Conservation (phyloP, 306 rosid genomes). For the Lablab purpureus region DNA sequence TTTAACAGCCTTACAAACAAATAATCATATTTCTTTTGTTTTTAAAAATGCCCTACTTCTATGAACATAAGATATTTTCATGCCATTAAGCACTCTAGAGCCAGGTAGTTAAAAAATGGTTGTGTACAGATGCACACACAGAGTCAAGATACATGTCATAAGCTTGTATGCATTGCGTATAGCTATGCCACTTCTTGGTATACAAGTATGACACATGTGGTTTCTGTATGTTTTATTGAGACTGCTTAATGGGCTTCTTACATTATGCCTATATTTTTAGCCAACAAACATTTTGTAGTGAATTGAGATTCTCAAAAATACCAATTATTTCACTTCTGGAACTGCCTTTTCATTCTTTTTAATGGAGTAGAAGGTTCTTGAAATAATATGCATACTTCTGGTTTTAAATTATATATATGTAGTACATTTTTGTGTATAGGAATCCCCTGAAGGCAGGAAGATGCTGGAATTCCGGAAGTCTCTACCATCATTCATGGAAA, state of each 20-base stretch:
- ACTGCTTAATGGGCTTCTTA: conserved; percentile 19
- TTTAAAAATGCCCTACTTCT: neutral
- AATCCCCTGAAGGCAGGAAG: conserved; percentile 82
- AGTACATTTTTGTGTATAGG: conserved; percentile 53
- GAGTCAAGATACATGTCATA: neutral
- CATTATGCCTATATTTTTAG: neutral
- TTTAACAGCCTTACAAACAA: neutral
- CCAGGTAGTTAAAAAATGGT: conserved; percentile 12
- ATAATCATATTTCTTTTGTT: neutral
- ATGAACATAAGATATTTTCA: conserved; percentile 6
- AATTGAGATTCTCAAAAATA: conserved; percentile 35
- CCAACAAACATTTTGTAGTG: neutral
- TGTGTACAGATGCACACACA: conserved; percentile 4
- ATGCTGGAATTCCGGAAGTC: conserved; percentile 81
- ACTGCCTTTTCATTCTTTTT: conserved; percentile 12
- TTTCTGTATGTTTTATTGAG: conserved; percentile 18
- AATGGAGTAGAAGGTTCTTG: conserved; percentile 25
- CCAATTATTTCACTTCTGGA: conserved; percentile 9
- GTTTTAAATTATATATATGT: conserved; percentile 4
- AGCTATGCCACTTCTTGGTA: conserved; percentile 18
- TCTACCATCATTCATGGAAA: conserved; percentile 87
- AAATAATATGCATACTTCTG: conserved; percentile 33
- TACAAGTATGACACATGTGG: conserved; percentile 15
- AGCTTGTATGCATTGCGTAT: conserved; percentile 7
- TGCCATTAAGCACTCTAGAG: conserved; percentile 17